phyloP scores from a whole-genome alignment of 495 filamentous ascomycete species.

The Aspergillus biplanus region DNA sequence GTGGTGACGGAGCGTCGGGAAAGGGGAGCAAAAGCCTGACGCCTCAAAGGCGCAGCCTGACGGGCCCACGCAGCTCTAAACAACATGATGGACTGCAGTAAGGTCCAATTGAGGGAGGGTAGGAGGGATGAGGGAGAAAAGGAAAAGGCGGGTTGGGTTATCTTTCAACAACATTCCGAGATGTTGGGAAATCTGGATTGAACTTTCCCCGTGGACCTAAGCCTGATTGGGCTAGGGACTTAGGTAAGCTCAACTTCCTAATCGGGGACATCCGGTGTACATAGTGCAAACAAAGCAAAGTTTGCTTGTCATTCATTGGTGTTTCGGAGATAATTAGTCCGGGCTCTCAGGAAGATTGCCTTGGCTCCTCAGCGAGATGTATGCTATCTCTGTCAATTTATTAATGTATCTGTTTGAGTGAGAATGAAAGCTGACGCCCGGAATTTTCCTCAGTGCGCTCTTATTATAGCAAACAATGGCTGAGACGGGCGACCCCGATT shows the following conservation, averaged over 20 bases:
- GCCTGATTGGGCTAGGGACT: slow-evolving; percentile 26
- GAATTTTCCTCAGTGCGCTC: too few species aligned
- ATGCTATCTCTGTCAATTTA: too few species aligned
- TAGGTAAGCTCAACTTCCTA: slow-evolving; percentile 39
- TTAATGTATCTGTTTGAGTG: too few species aligned
- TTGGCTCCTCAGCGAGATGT: too few species aligned
- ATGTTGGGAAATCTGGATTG: slow-evolving; percentile 42
- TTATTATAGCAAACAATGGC: too few species aligned
- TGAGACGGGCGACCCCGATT: too few species aligned
- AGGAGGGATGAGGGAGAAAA: slow-evolving; percentile 19
- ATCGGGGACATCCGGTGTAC: slow-evolving; percentile 42
- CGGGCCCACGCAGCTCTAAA: slow-evolving; percentile 48
- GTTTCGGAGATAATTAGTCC: background rate
- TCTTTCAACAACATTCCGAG: slow-evolving; percentile 34
- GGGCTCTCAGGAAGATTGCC: background rate
- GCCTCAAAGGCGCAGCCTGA: slow-evolving; percentile 55
- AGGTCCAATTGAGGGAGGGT: slow-evolving; percentile 35
- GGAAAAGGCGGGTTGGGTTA: slow-evolving; percentile 27
- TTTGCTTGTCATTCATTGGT: background rate
- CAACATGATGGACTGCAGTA: slow-evolving; percentile 43
- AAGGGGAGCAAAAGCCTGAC: slow-evolving; percentile 56
- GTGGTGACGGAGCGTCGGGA: slow-evolving; percentile 83
- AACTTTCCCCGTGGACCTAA: slow-evolving; percentile 39
- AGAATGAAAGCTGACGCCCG: too few species aligned
- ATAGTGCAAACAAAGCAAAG: slow-evolving; percentile 38